Evolutionary conservation across 1,284 basidiomycete genomes (phyloP).

Genomic region (Tetrapyrgos nigripes): DNA sequence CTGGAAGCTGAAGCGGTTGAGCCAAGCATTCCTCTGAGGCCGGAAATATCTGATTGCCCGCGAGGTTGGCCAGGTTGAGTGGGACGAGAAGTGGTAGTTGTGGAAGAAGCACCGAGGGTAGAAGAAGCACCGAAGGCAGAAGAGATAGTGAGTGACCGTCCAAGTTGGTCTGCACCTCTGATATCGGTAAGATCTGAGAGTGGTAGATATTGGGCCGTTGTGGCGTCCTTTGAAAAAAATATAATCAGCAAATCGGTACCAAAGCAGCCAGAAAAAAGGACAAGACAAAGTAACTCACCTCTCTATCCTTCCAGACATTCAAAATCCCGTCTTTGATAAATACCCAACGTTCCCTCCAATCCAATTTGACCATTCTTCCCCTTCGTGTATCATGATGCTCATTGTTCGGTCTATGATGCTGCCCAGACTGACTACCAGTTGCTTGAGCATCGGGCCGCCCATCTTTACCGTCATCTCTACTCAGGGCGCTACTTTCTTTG

Average conservation of each 20-base stretch:
- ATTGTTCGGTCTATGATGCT: background rate
- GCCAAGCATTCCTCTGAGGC: background rate
- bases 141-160: slow-evolving; percentile 14
- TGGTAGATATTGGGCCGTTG: slow-evolving; percentile 50
- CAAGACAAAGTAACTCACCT: slow-evolving; percentile 43
- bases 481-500: too few relatives aligned
- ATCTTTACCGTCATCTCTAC: too few relatives aligned
- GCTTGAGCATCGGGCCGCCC: background rate
- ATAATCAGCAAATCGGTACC: slow-evolving; percentile 8
- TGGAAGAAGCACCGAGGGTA: too few relatives aligned
- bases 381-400: background rate
- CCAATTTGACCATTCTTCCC: slow-evolving; percentile 38
- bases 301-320: slow-evolving; percentile 57
- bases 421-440: background rate
- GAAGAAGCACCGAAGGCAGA: too few relatives aligned
- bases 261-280: slow-evolving; percentile 14
- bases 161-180: slow-evolving; percentile 53
- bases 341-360: slow-evolving; percentile 72
- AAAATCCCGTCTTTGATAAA: slow-evolving; percentile 64
- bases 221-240: too few relatives aligned
- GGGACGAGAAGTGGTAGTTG: too few relatives aligned
- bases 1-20: background rate
- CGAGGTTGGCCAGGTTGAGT: slow-evolving; percentile 4
- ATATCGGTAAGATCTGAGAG: slow-evolving; percentile 50
- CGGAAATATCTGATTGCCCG: background rate